These are phyloP conservation scores for Edaphochlamys debaryana DNA, from an alignment of 139 green algal genomes.

Conservation along the genomic window DNA sequence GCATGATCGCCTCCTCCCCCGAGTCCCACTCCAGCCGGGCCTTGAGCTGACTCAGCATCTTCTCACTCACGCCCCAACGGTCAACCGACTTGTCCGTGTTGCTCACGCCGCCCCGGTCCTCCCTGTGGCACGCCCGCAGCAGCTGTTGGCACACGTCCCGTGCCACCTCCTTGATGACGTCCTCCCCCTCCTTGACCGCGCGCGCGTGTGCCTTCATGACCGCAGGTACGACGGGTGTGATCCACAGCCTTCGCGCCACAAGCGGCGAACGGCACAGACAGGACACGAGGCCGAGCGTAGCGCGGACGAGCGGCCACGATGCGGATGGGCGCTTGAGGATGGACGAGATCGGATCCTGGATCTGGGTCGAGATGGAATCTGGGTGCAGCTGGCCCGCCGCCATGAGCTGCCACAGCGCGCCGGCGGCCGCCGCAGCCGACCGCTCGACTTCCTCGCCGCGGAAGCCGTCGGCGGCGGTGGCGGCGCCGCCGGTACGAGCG, in stretches of 20 bases:
- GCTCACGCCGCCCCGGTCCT: not conserved
- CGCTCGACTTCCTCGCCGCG: not conserved
- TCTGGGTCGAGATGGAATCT: not conserved
- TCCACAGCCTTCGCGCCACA: constrained; percentile 11
- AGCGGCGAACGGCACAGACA: constrained; percentile 7
- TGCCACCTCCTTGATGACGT: not conserved
- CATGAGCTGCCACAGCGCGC: constrained; percentile 39
- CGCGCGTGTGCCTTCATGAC: constrained; percentile 5
- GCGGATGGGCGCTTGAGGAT: not conserved
- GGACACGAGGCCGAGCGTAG: constrained; percentile 8
- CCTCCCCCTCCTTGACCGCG: not conserved
- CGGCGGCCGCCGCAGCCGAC: not conserved
- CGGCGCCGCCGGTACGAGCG: not conserved
- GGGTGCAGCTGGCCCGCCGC: constrained; percentile 14
- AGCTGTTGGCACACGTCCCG: constrained; percentile 15
- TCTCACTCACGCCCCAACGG: not conserved
- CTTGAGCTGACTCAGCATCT: constrained; percentile 28
- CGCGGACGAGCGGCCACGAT: not conserved
- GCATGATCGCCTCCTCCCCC: constrained; percentile 18
- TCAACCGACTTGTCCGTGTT: not conserved
- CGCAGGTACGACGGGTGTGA: not conserved
- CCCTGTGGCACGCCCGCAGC: constrained; percentile 4
- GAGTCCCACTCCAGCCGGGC: constrained; percentile 6
- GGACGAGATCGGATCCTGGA: not conserved
- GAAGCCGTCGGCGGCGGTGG: not conserved